Base-by-base conservation (phyloP, 1,284 basidiomycete species). In the Moniliophthora roreri region DNA sequence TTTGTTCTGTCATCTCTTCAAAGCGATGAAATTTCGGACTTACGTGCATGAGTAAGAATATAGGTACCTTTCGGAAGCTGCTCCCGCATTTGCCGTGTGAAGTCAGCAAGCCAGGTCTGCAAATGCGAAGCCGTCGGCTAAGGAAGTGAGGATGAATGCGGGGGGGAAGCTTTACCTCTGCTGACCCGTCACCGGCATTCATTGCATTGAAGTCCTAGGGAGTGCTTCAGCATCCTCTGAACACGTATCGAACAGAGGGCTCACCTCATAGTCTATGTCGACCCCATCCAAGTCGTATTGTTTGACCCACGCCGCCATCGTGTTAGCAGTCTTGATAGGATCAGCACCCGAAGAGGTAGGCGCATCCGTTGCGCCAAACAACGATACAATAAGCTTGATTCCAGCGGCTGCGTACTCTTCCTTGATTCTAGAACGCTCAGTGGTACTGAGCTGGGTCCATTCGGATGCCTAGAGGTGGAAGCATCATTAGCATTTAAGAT, bases 371-470 rank as follows among this genome's bases (percentile, higher is more conserved):
- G 75, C 70, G 7, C 84, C 85, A 55, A 85, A 85, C 1, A 69
- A 71, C 21, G 81, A 80, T 1, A 84, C 82, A 1, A 85, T 69
- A 26, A 85, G 60, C 26, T 77, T 79, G 51, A 85, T 81, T 7
- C 81, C 82, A 4, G 81, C 82, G 5, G 75, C 73, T 8, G 70
- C 72, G 59, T 84, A 84, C 55, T 80, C 70, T 0, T 72, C 59
- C 56, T 81, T 72, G 59, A 78, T 69, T 10, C 71, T 62, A 23
- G 72, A 57, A 24, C 82, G 73, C 45, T 80, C 63, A 18, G 65
- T 61, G 24, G 63, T 69, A 13, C 71, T 72, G 20, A 84, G 66
- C n/a, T 63, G 51, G n/a, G 64, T 60, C 76, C 75, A 78, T 54
- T 69, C 68, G 28, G 59, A 54, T 3, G 73, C 77, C 60, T 63